phyloP scores from a whole-genome alignment of 129 eudicot genomes.

The Flaveria robusta region DNA sequence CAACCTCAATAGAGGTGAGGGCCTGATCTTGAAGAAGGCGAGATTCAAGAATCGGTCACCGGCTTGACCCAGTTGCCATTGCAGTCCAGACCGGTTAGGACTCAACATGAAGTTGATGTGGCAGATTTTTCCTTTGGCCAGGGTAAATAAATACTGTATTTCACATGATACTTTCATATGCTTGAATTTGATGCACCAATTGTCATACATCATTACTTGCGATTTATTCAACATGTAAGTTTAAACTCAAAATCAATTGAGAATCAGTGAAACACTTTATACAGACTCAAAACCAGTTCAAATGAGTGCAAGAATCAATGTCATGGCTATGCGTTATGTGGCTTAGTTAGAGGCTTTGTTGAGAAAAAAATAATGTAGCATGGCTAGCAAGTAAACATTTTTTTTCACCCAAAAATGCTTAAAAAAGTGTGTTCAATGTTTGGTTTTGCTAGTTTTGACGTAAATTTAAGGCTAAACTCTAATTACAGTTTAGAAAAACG shows the following conservation, averaged over 20 bases:
- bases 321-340: too few species aligned
- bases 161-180: too few species aligned
- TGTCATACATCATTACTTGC: not conserved
- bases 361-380: too few species aligned
- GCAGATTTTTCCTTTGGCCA: conserved; percentile 40
- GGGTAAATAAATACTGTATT: conserved; percentile 2
- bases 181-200: not conserved
- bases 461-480: not conserved
- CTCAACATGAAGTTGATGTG: conserved; percentile 41
- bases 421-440: too few species aligned
- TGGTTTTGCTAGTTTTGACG: not conserved
- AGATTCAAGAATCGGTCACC: conserved; percentile 23
- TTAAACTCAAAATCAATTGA: not conserved
- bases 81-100: conserved; percentile 15
- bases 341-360: too few species aligned
- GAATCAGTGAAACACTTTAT: not conserved
- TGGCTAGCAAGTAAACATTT: too few species aligned
- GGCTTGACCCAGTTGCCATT: conserved; percentile 22
- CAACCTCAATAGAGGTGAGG: conserved; percentile 11
- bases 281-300: not conserved
- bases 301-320: not conserved
- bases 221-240: conserved; percentile 16
- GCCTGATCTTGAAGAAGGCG: conserved; percentile 23
- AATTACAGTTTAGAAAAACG: not conserved
- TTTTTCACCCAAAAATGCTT: too few species aligned